These are phyloP conservation scores for Ogataea hybrid DNA, from an alignment of 1,139 yeast genomes.

Conservation along the genomic window DNA sequence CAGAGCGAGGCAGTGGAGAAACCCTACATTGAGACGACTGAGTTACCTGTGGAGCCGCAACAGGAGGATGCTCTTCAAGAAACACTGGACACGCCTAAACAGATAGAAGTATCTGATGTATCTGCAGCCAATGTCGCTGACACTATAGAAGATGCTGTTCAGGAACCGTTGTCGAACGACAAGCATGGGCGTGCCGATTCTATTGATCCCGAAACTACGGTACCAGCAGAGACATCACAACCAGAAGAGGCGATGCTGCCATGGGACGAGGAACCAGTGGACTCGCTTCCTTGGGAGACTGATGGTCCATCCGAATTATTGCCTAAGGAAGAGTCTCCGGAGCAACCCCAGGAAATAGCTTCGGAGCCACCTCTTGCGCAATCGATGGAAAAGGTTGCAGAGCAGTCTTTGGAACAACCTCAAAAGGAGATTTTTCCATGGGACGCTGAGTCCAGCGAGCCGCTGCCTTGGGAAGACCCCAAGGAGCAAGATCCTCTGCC, in stretches of 20 bases:
- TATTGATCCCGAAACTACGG: too few species aligned
- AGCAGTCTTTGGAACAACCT: background rate
- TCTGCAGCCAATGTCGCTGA: too few species aligned
- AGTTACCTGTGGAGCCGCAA: background rate
- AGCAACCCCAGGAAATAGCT: background rate
- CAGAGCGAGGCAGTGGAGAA: background rate
- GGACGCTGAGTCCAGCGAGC: background rate
- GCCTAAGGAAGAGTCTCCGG: conserved; percentile 6
- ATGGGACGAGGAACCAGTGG: conserved; percentile 7
- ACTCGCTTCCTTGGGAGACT: conserved; percentile 16
- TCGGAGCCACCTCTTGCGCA: background rate
- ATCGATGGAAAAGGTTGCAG: too few species aligned
- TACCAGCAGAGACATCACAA: too few species aligned
- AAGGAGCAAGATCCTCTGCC: conserved; percentile 1
- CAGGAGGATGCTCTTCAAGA: background rate
- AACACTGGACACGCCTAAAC: too few species aligned
- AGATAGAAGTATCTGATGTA: too few species aligned
- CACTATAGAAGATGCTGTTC: too few species aligned
- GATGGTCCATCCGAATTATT: conserved; percentile 18
- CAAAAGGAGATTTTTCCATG: background rate
- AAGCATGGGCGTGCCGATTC: too few species aligned
- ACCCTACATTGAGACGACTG: background rate
- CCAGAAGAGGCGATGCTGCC: conserved; percentile 3
- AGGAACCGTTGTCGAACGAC: too few species aligned
- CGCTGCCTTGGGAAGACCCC: background rate